Percentiles rank a stretch among this genome's conserved stretches.
Conservation (phyloP, 345 rosid species). For the Eucalyptus pumila region DNA sequence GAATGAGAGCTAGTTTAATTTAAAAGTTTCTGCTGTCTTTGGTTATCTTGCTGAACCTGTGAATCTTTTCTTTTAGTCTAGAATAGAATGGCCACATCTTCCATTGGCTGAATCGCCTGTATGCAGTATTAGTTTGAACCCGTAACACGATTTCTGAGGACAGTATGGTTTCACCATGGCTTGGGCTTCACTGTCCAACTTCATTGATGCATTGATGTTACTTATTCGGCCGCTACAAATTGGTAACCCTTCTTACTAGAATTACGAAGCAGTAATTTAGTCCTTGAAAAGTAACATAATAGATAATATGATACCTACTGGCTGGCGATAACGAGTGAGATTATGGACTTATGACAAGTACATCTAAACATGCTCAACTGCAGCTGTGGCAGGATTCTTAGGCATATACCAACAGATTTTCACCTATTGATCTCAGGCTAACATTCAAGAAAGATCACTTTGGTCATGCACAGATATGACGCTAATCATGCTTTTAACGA, state of each 20-base stretch:
- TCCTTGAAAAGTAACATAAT: background rate
- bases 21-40: background rate
- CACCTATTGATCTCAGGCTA: background rate
- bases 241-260: background rate
- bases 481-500: background rate
- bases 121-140: background rate
- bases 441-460: background rate
- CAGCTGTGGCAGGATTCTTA: background rate
- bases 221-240: background rate
- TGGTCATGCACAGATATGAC: background rate
- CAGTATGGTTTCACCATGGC: background rate
- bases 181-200: background rate
- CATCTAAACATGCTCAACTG: background rate
- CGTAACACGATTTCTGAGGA: background rate
- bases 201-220: background rate
- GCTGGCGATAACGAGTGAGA: background rate
- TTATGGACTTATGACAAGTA: background rate
- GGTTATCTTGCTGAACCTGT: background rate
- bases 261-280: background rate
- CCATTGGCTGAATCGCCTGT: background rate
- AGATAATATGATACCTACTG: background rate
- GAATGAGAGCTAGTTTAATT: background rate
- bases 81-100: background rate
- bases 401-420: background rate
- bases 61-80: background rate